Evolutionary conservation across 2,329 filamentous ascomycete species (phyloP).

Genomic region (Botryotinia narcissicola): DNA sequence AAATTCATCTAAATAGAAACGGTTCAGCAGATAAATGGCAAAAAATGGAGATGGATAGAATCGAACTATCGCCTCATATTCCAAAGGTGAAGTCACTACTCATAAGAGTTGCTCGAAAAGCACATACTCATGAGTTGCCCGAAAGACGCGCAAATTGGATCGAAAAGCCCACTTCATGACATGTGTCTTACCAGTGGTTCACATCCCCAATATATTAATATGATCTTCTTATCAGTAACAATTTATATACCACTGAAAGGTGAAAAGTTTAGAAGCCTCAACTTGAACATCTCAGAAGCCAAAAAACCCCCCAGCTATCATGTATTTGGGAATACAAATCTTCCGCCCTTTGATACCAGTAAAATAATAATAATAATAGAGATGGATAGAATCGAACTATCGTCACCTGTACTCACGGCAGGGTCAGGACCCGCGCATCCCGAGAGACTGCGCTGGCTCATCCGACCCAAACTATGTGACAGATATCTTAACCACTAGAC

Average conservation of each 20-base stretch:
- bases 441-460: not conserved
- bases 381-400: not conserved
- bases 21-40: not conserved
- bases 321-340: not conserved
- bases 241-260: no score
- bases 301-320: not conserved
- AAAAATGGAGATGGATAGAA: not conserved
- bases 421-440: not conserved
- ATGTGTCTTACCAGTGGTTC: not conserved
- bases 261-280: not conserved
- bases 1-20: not conserved
- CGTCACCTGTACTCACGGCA: not conserved
- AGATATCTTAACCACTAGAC: not conserved
- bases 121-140: no score
- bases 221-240: accelerated
- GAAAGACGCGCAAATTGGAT: not conserved
- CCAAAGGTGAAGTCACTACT: not conserved
- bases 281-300: not conserved
- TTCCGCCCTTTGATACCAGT: not conserved
- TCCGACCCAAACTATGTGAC: not conserved
- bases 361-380: not conserved
- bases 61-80: not conserved
- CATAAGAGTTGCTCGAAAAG: no score
- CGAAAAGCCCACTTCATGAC: not conserved
- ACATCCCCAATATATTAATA: not conserved